Evolutionary conservation across 2,329 filamentous ascomycete species (phyloP), one percentile per base, ranked within the genome.

Genomic region (Pseudocercospora eumusae): DNA sequence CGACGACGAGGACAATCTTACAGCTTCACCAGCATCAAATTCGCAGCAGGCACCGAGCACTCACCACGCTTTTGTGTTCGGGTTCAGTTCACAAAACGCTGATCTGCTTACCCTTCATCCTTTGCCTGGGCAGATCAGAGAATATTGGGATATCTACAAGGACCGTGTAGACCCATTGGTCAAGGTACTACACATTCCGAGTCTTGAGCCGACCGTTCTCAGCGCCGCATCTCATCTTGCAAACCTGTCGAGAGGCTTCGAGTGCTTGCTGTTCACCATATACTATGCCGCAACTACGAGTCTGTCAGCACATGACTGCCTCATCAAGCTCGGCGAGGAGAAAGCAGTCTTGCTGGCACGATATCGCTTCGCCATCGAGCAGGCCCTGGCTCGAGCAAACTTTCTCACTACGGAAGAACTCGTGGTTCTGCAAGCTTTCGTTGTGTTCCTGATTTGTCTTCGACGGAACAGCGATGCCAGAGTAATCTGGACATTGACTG

Each of bases 131-230:
- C 86, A 88, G 65, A 86, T 89, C 54, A 82, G 81, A 0, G 84
- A 84, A 54, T 84, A 91, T 59, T 92, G 89, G 89, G 82, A 86
- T 55, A 81, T 87, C 10, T 92, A 86, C 74, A 83, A 87, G 64
- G 87, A 91, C 66, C 91, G 90, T 57, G 88, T 92, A 8, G 88
- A 92, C 69, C 87, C 89, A 0, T 75, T 92, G 9, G 80, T 89
- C 68, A 92, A 91, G 72, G 80, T 92, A 11, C 71, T 92, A 7
- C 90, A 93, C 71, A 79, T 89, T 0, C 89, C 88, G 0, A 86
- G 86, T 2, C 83, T 87, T 72, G 84, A 85, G 61, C 81, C 82
- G 27, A 78, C 85, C 0, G 81, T 92, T 40, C 81, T 86, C 18
- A 81, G 85, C n/a, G 81, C 87, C 1, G 81, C 85, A 36, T 82